Evolutionary conservation across 805 yeast species (phyloP), one percentile per base, ranked within the genome.

Genomic region (Schwanniomyces vanrijiae): DNA sequence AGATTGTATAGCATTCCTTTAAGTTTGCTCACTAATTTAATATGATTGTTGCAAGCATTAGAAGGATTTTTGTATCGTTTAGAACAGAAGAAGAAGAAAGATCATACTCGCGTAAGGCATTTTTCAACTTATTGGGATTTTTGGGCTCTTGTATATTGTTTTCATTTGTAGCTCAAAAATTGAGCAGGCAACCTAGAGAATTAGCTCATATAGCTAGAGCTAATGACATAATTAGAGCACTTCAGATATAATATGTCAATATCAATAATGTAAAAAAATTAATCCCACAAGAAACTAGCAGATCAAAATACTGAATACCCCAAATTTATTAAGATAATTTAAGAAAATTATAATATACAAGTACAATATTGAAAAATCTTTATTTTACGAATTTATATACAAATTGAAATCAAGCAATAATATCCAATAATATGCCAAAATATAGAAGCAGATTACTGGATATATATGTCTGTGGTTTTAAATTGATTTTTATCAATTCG

Each of bases 61-160:
- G 96, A 41, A 72, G 88, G 47, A 84, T 89, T 37, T 89, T 89
- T 60, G 83, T 90, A 19, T 85, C 94, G 4, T 88, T 89, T 59
- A 68, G 96, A 16, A 81, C 94, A 2, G 96, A 88, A 52, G 95
- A 89, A 55, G 96, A 89, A 56, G 96, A 90, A 62, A 70, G 91
- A 43, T 69, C 75, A 44, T 85, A 82, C 55, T 87, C 96, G 0
- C 71, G 96, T 41, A 75, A 78, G 51, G 96, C 96, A 1, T 85
- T 85, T 59, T 85, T 84, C 68, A 82, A 88, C 52, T 75, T 90
- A 24, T 69, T 89, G 24, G 96, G 96, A 13, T 89, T 88, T 55
- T 64, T 89, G 13, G 90, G 92, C 0, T 79, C 90, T 14, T 88
- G 96, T 61, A 91, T 88, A 11, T 68, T 84, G 28, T 89, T 90